Conservation (phyloP, 108 stramenopile genomes). For the Aurantiochytrium sp. region DNA sequence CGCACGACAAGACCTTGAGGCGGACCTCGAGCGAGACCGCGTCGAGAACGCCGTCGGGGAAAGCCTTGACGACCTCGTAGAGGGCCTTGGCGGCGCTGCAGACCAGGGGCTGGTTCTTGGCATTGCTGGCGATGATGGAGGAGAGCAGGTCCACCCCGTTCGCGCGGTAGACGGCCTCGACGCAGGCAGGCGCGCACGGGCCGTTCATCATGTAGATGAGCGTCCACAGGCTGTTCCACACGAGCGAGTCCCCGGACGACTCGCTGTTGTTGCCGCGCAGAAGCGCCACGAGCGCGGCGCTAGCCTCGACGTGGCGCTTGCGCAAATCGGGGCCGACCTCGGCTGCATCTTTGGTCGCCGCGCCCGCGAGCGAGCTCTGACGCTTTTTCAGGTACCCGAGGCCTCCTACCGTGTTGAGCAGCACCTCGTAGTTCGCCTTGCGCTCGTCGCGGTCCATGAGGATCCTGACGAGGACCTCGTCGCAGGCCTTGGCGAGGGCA, state of each 20-base stretch:
- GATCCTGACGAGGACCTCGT: not conserved
- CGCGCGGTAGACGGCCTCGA: not conserved
- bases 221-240: not conserved
- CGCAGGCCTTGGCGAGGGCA: not conserved
- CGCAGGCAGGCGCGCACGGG: not conserved
- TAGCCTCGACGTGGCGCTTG: not conserved
- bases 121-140: not conserved
- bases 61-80: not conserved
- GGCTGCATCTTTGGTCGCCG: no score
- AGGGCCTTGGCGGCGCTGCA: slow-evolving; percentile 15
- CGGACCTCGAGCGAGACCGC: not conserved
- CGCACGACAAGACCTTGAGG: slow-evolving; percentile 4
- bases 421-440: not conserved
- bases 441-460: not conserved
- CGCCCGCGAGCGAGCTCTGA: not conserved
- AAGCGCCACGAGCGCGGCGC: not conserved
- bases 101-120: not conserved
- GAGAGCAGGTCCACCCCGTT: not conserved
- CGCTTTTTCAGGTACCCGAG: not conserved
- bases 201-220: slow-evolving; percentile 19
- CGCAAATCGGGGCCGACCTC: no score
- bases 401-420: not conserved
- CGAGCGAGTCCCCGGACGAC: not conserved
- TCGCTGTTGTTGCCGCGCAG: not conserved
- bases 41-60: not conserved